These are phyloP conservation scores for Ustilago vetiveriae DNA, from an alignment of 1,284 basidiomycete genomes.

Conservation along the genomic window DNA sequence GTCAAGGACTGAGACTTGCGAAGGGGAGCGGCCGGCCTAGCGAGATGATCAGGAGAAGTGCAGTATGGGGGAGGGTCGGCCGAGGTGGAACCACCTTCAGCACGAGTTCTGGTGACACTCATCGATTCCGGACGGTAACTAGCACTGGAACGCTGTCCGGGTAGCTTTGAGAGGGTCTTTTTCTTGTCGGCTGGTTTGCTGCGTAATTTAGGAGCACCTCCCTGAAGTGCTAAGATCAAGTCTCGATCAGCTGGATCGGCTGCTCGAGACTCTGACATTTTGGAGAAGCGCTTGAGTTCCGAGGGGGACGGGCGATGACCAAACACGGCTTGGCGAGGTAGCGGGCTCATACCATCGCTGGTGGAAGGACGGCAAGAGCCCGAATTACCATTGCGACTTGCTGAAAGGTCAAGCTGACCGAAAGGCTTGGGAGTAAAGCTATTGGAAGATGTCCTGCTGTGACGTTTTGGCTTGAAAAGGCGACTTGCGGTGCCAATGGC, in stretches of 20 bases:
- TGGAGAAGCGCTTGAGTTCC: constrained; percentile 3
- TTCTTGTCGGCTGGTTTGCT: constrained; percentile 9
- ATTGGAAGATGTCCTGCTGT: constrained; percentile 14
- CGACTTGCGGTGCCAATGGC: constrained; percentile 35
- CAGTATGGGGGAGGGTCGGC: constrained; percentile 19
- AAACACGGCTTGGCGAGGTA: constrained; percentile 25
- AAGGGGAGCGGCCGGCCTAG: constrained; percentile 6
- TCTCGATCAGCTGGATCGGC: constrained; percentile 10
- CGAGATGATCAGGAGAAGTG: not conserved
- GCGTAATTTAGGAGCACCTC: constrained; percentile 1
- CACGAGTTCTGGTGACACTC: not conserved
- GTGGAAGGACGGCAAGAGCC: not conserved
- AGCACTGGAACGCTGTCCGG: not conserved
- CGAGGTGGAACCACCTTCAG: not conserved
- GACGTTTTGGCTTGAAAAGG: constrained; percentile 27
- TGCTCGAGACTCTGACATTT: not conserved
- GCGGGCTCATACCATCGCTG: constrained; percentile 15
- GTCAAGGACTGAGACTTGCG: constrained; percentile 28
- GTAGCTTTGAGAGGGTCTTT: constrained; percentile 1
- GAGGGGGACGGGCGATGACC: constrained; percentile 25
- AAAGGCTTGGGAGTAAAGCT: not conserved
- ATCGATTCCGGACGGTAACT: not conserved
- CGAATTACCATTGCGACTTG: not conserved
- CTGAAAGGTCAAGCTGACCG: not conserved
- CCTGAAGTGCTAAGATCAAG: constrained; percentile 19